Base-by-base conservation (phyloP, 257 asterid genomes). In the Nicotiana sylvestris region DNA sequence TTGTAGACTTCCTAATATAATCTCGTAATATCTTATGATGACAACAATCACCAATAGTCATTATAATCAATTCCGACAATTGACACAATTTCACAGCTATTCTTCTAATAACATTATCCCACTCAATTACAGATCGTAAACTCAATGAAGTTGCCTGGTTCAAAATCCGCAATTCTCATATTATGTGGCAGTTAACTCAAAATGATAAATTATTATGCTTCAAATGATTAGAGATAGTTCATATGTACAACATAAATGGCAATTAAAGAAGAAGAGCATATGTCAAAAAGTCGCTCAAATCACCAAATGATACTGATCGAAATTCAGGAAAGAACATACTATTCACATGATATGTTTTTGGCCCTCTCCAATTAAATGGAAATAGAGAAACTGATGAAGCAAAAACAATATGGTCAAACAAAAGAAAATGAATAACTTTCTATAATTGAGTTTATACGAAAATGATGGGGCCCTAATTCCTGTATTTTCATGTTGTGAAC, bases 351-450 rank as follows among this genome's bases (percentile, higher is more conserved):
- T 49, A 76, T 76, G 64, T 76, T 27, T 76, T 25, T 49, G 15
- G 27, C 15, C 62, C 62, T 25, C 10, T 69, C 57, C 62, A 74
- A 39, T 13, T 25, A 49, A 74, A 25, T 49, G 27, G 25, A 74
- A 74, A 76, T 15, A 49, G 29, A 49, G 16, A 74, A 72, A 74
- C 27, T 21, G 35, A 46, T 46, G 61, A 51, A 76, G 29, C 80
- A 74, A 49, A 74, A 49, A 7, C 62, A 43, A 27, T 76, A 51
- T 76, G 80, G 80, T 76, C 80, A 51, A 76, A 76, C 60, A 60
- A 76, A 27, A 51, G 43, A 76, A 76, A 76, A n/a, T 76, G 46
- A 76, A 51, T 16, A 51, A 76, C 27, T 27, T 76, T 27, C 64
- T 51, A 76, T 76, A 49, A 76, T 76, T 76, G 80, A 76, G 43